phyloP scores from a whole-genome alignment of 192 early-diverging fungal species.

The Coemansia sp. region DNA sequence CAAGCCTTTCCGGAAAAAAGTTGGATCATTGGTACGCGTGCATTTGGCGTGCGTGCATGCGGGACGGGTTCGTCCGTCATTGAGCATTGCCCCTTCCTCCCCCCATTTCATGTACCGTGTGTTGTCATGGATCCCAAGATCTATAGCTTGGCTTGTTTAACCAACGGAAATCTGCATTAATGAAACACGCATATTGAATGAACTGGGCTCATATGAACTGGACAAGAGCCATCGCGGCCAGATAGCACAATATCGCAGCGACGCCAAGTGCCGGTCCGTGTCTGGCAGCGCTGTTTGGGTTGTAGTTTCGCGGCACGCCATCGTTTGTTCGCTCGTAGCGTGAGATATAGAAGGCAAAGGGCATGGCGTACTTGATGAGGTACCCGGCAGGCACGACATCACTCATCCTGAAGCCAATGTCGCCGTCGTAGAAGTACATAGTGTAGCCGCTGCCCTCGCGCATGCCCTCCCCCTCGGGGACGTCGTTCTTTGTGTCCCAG shows the following conservation, averaged over 20 bases:
- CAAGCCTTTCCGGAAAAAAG: no score
- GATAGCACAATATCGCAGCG: constrained; percentile 8
- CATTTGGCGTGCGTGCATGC: no score
- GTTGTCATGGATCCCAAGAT: no score
- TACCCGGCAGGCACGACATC: constrained; percentile 52
- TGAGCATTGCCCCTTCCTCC: no score
- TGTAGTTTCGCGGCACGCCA: constrained; percentile 50
- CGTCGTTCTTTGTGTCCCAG: constrained; percentile 56
- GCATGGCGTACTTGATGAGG: constrained; percentile 55
- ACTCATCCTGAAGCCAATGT: constrained; percentile 55
- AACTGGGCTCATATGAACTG: background rate
- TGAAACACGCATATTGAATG: background rate
- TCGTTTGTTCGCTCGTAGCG: constrained; percentile 53
- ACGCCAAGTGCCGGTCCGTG: constrained; percentile 12
- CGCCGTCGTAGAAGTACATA: constrained; percentile 55
- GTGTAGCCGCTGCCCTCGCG: constrained; percentile 54
- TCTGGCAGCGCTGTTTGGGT: constrained; percentile 38
- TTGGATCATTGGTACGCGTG: no score
- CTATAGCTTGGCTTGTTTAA: no score
- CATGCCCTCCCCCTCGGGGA: constrained; percentile 54
- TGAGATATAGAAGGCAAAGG: constrained; percentile 53
- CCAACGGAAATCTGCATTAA: no score
- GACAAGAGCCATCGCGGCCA: background rate
- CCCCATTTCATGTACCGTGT: no score
- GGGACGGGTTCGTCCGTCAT: no score